Conservation (phyloP, 202 grass and related monocot species). For the Musa balbisiana region DNA sequence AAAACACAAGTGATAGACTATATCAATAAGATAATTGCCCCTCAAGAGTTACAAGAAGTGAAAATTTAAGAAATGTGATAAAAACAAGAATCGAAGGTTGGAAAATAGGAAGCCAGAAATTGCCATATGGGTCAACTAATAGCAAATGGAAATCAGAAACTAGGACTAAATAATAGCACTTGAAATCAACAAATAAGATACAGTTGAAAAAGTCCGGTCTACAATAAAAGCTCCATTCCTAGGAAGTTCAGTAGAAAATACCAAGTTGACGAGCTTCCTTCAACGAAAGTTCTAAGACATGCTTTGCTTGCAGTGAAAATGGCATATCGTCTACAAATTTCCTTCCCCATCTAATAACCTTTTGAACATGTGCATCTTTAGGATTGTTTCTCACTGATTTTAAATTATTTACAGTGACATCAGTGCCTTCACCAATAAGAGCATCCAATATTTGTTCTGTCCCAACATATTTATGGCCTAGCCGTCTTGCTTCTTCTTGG, state of each 20-base stretch:
- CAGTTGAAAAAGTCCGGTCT: too few species aligned
- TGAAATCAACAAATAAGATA: too few species aligned
- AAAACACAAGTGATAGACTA: background rate
- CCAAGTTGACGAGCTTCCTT: background rate
- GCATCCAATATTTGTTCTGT: constrained; percentile 3
- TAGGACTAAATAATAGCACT: too few species aligned
- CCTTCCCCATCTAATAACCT: background rate
- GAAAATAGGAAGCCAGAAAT: too few species aligned
- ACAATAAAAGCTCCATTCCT: background rate
- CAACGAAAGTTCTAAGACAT: constrained; percentile 3
- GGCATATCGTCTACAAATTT: background rate
- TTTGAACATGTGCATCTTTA: background rate
- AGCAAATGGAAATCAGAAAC: too few species aligned
- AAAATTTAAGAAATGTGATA: background rate
- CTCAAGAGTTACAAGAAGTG: too few species aligned
- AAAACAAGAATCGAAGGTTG: background rate
- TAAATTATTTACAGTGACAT: background rate
- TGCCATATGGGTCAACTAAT: too few species aligned
- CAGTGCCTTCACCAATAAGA: background rate
- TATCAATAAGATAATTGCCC: too few species aligned
- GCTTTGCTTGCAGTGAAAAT: background rate
- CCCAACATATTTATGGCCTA: constrained; percentile 4
- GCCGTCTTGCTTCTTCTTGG: constrained; percentile 6
- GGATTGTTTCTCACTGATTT: background rate
- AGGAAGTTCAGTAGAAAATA: background rate